These are phyloP conservation scores for Pseudonectria buxi DNA, from an alignment of 2,329 filamentous ascomycete species.

Conservation along the genomic window DNA sequence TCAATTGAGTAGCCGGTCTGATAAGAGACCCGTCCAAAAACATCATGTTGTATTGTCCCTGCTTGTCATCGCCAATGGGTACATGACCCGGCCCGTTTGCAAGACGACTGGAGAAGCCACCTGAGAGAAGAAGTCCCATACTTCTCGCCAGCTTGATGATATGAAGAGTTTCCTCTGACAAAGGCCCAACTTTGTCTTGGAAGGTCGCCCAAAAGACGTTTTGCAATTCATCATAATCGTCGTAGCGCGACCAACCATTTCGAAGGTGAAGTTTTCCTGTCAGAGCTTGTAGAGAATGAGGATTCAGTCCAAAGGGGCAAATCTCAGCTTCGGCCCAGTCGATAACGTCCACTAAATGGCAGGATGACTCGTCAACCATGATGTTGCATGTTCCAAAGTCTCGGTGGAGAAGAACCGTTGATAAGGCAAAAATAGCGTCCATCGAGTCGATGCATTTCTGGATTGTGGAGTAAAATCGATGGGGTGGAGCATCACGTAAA, in stretches of 20 bases:
- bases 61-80: slow-evolving; percentile 31
- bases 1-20: slow-evolving; percentile 25
- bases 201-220: slow-evolving; percentile 29
- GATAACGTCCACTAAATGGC: slow-evolving; percentile 32
- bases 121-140: slow-evolving; percentile 26
- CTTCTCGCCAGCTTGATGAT: slow-evolving; percentile 27
- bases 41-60: slow-evolving; percentile 32
- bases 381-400: slow-evolving; percentile 34
- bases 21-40: slow-evolving; percentile 31
- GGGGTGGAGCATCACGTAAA: slow-evolving; percentile 26
- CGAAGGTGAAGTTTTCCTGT: slow-evolving; percentile 29
- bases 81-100: slow-evolving; percentile 27
- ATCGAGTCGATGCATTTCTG: slow-evolving; percentile 25
- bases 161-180: slow-evolving; percentile 15
- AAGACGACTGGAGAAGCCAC: slow-evolving; percentile 33
- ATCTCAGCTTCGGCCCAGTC: slow-evolving; percentile 36
- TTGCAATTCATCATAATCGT: slow-evolving; percentile 25
- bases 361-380: slow-evolving; percentile 32
- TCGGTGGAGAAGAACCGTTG: slow-evolving; percentile 33
- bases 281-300: slow-evolving; percentile 28
- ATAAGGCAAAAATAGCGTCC: slow-evolving; percentile 28
- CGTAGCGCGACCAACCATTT: slow-evolving; percentile 27
- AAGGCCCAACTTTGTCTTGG: slow-evolving; percentile 22
- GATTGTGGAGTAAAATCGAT: slow-evolving; percentile 28
- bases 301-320: slow-evolving; percentile 33